Evolutionary conservation across 208 protist genomes (phyloP), one percentile per base, ranked within the genome.

Genomic region (Wallacemonas collosoma): DNA sequence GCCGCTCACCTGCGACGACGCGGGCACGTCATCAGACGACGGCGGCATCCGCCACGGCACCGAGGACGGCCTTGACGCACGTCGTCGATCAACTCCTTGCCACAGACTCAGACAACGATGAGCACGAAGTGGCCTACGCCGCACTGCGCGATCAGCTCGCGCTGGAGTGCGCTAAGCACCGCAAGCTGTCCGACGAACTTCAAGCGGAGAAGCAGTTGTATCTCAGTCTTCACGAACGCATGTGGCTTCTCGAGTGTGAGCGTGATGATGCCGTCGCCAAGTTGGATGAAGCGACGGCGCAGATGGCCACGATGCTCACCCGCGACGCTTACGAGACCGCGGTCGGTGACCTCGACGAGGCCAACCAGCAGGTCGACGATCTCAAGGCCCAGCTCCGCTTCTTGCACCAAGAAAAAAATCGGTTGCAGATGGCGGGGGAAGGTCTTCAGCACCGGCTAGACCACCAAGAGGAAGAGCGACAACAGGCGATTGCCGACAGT

Each of bases 191-290:
- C 36, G 68, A 68, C n/a, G 78, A 85, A 43, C 81, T 92, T 47
- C 71, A 91, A 62, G 81, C 70, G 62, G 86, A 94, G 72, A 83
- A 83, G 60, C 62, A 47, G 55, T 55, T 79, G 68, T 85, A 94
- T 74, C 76, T 86, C 3, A 7, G 68, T 17, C 69, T 94, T 51
- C 74, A 85, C 53, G 89, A 94, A 75, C 79, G 83, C 4, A 90
- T 92, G 82, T 94, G 89, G 89, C 57, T 58, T 5, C 63, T 91
- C 54, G 89, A 94, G 75, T 63, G 80, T 35, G 71, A 87, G 45
- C 81, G 75, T 47, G 87, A 87, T 38, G 77, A 76, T 35, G 85
- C 85, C 2, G 60, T 65, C 44, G 66, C 62, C 36, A 56, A 53
- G 38, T 63, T 66, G 47, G 72, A 80, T 2, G 77, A 69, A 14